Evolutionary conservation across 306 rosid species (phyloP).

Genomic region (Vigna radiata): DNA sequence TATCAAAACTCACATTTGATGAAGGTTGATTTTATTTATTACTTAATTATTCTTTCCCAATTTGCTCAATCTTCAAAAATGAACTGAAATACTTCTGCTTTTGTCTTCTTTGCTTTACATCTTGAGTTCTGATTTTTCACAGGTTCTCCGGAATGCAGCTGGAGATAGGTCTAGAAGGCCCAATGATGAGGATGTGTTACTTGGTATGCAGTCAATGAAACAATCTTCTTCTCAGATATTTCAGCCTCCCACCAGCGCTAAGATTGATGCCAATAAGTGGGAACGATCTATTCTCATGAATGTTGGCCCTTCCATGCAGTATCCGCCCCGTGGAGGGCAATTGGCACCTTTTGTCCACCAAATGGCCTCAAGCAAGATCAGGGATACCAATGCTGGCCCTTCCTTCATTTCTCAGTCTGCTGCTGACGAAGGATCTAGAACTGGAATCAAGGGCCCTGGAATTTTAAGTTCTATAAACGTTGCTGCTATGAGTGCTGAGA

Average conservation of each 20-base stretch:
- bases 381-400: conserved; percentile 78
- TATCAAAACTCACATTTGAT: conserved; percentile 75
- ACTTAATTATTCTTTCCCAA: conserved; percentile 12
- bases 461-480: conserved; percentile 73
- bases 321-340: conserved; percentile 70
- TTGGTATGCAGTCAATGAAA: conserved; percentile 70
- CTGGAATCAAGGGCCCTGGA: conserved; percentile 92
- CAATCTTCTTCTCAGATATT: conserved; percentile 69
- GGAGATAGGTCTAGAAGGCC: conserved; percentile 78
- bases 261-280: conserved; percentile 65
- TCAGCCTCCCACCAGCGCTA: conserved; percentile 71
- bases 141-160: conserved; percentile 73
- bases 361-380: conserved; percentile 63
- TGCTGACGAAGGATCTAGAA: conserved; percentile 98
- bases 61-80: conserved; percentile 22
- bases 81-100: not conserved
- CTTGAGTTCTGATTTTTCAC: conserved; percentile 38
- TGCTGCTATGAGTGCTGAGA: conserved; percentile 59
- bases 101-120: conserved; percentile 33
- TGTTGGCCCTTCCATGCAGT: conserved; percentile 66
- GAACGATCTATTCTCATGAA: conserved; percentile 74
- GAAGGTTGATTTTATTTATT: conserved; percentile 62
- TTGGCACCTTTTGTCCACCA: conserved; percentile 67
- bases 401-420: conserved; percentile 85
- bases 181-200: conserved; percentile 71